These are phyloP conservation scores for Colletotrichum tofieldiae DNA, from an alignment of 2,329 filamentous ascomycete species.

Conservation along the genomic window DNA sequence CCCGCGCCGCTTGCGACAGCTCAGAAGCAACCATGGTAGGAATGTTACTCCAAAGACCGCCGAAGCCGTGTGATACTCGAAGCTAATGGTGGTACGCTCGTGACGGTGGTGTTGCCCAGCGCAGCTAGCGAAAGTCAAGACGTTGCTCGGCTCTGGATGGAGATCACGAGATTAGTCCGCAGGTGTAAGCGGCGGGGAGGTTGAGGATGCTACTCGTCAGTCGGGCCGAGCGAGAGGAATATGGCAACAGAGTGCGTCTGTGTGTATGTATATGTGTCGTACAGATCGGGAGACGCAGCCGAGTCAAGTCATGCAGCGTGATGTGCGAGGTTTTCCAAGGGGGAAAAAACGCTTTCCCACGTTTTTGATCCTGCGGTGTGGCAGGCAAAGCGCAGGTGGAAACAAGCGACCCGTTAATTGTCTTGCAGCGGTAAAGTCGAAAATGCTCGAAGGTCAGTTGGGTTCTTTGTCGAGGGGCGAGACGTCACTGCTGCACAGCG, in stretches of 20 bases:
- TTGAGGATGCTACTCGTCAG: slow-evolving; percentile 5
- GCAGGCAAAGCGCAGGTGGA: slow-evolving; percentile 10
- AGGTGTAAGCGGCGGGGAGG: slow-evolving; percentile 8
- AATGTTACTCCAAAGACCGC: not conserved
- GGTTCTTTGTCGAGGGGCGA: slow-evolving; percentile 9
- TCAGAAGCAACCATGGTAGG: slow-evolving; percentile 56
- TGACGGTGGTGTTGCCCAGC: not conserved
- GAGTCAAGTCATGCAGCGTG: slow-evolving; percentile 14
- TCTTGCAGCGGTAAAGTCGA: slow-evolving; percentile 27
- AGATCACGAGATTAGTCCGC: slow-evolving; percentile 11
- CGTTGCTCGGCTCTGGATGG: not conserved
- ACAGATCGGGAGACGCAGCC: not conserved
- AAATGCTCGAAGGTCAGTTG: slow-evolving; percentile 15
- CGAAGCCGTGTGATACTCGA: not conserved
- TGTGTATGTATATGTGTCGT: not conserved
- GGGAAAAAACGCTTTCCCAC: not conserved
- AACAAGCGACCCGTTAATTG: slow-evolving; percentile 37
- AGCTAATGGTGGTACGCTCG: not conserved
- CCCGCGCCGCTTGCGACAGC: slow-evolving; percentile 46
- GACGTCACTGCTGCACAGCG: slow-evolving; percentile 40
- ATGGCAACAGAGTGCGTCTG: not conserved
- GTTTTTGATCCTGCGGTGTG: slow-evolving; percentile 27
- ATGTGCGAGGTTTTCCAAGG: not conserved
- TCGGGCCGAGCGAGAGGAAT: slow-evolving; percentile 17
- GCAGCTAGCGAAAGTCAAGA: not conserved